phyloP scores from a whole-genome alignment of 169 alveolate species.

The Babesia sp. region DNA sequence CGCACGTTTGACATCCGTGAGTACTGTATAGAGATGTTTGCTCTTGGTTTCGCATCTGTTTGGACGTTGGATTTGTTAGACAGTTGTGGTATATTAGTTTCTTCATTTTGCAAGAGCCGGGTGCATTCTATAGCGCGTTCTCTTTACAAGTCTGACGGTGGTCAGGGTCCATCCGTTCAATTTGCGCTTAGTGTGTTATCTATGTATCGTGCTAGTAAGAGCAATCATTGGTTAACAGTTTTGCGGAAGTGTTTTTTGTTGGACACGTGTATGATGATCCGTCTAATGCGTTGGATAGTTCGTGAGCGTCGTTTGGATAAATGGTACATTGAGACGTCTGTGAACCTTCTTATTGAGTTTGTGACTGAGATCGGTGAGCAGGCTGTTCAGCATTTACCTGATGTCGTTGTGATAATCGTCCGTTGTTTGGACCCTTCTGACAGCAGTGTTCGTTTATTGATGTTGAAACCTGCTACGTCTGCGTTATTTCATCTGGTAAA shows the following conservation, averaged over 20 bases:
- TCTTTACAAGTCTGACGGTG: conserved; percentile 19
- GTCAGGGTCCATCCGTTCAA: conserved; percentile 10
- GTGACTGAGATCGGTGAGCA: conserved; percentile 20
- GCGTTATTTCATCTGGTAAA: conserved; percentile 72
- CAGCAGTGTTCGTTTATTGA: conserved; percentile 37
- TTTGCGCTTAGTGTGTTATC: conserved; percentile 37
- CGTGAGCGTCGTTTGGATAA: conserved; percentile 50
- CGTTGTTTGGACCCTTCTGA: conserved; percentile 63
- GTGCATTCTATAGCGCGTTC: conserved; percentile 12
- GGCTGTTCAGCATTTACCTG: conserved; percentile 47
- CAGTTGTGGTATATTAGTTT: neutral
- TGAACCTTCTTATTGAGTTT: conserved; percentile 42
- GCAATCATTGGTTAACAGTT: conserved; percentile 42
- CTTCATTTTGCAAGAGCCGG: conserved; percentile 10
- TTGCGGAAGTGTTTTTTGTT: conserved; percentile 30
- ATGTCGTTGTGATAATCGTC: conserved; percentile 51
- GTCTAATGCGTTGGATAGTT: conserved; percentile 64
- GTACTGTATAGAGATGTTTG: conserved; percentile 48
- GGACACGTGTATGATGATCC: conserved; percentile 35
- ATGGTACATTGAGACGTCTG: conserved; percentile 33
- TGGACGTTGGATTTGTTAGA: conserved; percentile 36
- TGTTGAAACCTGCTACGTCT: conserved; percentile 70
- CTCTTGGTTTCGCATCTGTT: conserved; percentile 43
- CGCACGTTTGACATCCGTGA: conserved; percentile 20
- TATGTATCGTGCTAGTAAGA: conserved; percentile 24